Base-by-base conservation (phyloP, 1,284 basidiomycete genomes). In the Caloboletus firmus region DNA sequence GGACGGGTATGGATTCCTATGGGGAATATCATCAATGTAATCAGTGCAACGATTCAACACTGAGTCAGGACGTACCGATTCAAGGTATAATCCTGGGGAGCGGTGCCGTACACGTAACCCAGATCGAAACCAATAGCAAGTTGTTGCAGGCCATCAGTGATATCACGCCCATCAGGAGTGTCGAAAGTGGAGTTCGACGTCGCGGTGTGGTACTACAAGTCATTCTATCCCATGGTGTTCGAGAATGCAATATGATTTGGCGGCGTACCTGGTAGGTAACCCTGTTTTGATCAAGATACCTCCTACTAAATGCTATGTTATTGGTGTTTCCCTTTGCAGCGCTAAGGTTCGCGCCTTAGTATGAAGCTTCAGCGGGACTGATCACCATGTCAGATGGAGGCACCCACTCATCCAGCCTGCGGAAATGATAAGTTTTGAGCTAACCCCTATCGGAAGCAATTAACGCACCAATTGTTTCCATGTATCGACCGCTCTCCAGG, bases 401-500 rank as follows among this genome's bases (percentile, higher is more conserved):
- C 2, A 57, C 52, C 7, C 32, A 72, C 70, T 72, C 68, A 72
- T 71, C 67, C 70, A 72, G 18, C 67, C 70, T 72, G 40, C 37
- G 26, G 26, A 42, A 37, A 30, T 9, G 4, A n/a, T 20, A 0
- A 36, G 34, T n/a, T 24, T 5, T 24, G 30, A 35, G 12, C 5
- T 13, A 17, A 12, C 12, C 15, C 12, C 36, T 8, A 39, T n/a
- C n/a, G 5, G 4, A 48, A 20, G 17, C 3, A 35, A 32, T 3
- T 4, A 15, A 62, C 75, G 60, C 67, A 76, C 89, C 90, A 53
- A 94, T 77, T 7, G 92, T 93, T 72, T 95, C 92, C 84, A 94
- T 88, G 69, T 93, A 95, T 24, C 89, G 78, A 43, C 92, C 92
- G 51, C 89, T 91, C 61, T 91, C 89, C 35, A 94, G 72, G 1